Evolutionary conservation across 257 asterid genomes (phyloP).

Genomic region (Datura wrightii): DNA sequence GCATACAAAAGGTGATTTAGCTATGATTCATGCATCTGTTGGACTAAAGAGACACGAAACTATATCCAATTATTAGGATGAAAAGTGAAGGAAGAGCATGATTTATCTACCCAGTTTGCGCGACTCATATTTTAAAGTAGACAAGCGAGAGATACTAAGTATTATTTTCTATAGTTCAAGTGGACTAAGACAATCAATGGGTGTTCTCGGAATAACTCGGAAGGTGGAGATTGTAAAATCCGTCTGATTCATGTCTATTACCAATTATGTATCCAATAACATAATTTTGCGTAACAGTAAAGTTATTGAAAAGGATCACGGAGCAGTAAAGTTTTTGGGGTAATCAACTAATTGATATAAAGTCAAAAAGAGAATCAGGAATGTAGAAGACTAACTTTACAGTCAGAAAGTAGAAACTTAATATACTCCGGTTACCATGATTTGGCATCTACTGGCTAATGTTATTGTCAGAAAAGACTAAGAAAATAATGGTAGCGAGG

Average conservation of each 20-base stretch:
- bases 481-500: background rate
- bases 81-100: background rate
- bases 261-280: background rate
- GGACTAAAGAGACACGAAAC: background rate
- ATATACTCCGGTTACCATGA: background rate
- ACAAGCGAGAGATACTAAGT: background rate
- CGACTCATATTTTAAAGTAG: background rate
- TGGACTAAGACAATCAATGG: background rate
- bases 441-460: background rate
- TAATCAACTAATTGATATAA: constrained; percentile 3
- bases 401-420: background rate
- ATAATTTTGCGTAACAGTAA: background rate
- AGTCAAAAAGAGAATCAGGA: background rate
- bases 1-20: background rate
- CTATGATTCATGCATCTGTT: background rate
- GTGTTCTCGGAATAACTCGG: background rate
- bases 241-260: background rate
- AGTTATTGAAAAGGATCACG: constrained; percentile 9
- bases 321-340: constrained; percentile 5
- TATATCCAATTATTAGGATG: constrained; percentile 17
- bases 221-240: background rate
- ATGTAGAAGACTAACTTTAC: background rate
- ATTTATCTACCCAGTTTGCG: background rate
- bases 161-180: background rate
- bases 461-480: background rate